Percentiles rank a stretch among this genome's conserved stretches.
Conservation (phyloP, 345 rosid genomes). For the Noccaea bulbosa region DNA sequence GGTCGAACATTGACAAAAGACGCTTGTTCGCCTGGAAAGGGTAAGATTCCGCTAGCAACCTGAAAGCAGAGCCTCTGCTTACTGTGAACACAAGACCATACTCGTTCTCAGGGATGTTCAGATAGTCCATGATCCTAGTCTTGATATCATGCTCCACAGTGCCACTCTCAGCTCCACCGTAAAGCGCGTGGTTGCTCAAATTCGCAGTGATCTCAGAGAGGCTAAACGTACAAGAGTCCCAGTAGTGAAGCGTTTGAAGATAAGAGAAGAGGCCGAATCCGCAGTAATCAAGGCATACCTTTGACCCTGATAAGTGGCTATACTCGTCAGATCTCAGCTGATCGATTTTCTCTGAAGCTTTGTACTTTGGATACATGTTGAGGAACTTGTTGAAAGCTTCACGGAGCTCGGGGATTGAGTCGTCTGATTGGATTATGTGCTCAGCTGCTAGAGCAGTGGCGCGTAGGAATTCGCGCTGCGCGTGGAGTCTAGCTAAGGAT, state of each 20-base stretch:
- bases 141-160: constrained; percentile 81
- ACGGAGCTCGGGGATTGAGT: constrained; percentile 57
- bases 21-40: constrained; percentile 75
- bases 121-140: constrained; percentile 77
- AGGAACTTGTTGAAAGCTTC: constrained; percentile 78
- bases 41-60: constrained; percentile 78
- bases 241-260: constrained; percentile 64
- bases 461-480: constrained; percentile 78
- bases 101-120: constrained; percentile 85
- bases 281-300: constrained; percentile 96
- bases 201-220: constrained; percentile 86
- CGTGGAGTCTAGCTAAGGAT: constrained; percentile 81
- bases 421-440: constrained; percentile 52
- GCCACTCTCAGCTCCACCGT: constrained; percentile 81
- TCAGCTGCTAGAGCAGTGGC: constrained; percentile 81
- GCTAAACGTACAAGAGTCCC: constrained; percentile 78
- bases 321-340: constrained; percentile 72
- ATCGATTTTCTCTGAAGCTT: constrained; percentile 70
- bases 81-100: constrained; percentile 90
- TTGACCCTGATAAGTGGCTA: constrained; percentile 55
- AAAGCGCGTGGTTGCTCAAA: constrained; percentile 81
- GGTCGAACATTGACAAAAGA: constrained; percentile 86
- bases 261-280: constrained; percentile 88
- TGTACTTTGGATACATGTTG: constrained; percentile 77
- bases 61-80: constrained; percentile 89